Evolutionary conservation across 2,329 filamentous ascomycete genomes (phyloP).

Genomic region (Graphium sp.): DNA sequence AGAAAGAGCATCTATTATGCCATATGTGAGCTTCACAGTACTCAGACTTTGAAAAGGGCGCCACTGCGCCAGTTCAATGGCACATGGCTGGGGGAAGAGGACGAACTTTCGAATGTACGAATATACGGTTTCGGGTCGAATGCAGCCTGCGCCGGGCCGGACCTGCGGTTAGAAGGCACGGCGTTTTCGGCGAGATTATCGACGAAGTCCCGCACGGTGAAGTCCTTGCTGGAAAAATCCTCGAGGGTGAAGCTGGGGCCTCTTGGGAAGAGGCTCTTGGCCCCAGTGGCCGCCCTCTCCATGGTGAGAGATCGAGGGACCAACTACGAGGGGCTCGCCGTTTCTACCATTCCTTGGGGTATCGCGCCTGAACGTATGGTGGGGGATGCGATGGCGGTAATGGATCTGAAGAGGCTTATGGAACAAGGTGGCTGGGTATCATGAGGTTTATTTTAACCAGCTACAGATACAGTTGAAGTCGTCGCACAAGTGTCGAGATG

Average conservation of each 20-base stretch:
- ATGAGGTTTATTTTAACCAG: no score
- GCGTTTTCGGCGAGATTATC: slow-evolving; percentile 80
- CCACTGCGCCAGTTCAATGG: slow-evolving; percentile 6
- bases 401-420: no score
- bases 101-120: slow-evolving; percentile 69
- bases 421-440: no score
- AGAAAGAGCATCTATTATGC: slow-evolving; percentile 47
- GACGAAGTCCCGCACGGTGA: slow-evolving; percentile 96
- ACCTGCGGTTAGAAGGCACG: slow-evolving; percentile 64
- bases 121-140: slow-evolving; percentile 98
- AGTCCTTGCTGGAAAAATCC: slow-evolving; percentile 78
- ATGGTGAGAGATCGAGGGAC: no score
- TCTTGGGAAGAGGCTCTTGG: slow-evolving; percentile 56
- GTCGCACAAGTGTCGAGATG: no score
- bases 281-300: slow-evolving; percentile 27
- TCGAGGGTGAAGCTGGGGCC: slow-evolving; percentile 76
- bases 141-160: slow-evolving; percentile 41
- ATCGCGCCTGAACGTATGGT: no score
- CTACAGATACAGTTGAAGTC: no score
- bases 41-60: slow-evolving; percentile 10
- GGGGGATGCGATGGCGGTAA: no score
- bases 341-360: no score
- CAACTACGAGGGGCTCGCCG: no score
- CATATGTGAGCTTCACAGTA: no score
- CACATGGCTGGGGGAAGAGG: neutral